Percentiles rank a stretch among this genome's conserved stretches.
These are phyloP conservation scores for Brassica carinata DNA, from an alignment of 345 rosid genomes.

Conservation along the genomic window DNA sequence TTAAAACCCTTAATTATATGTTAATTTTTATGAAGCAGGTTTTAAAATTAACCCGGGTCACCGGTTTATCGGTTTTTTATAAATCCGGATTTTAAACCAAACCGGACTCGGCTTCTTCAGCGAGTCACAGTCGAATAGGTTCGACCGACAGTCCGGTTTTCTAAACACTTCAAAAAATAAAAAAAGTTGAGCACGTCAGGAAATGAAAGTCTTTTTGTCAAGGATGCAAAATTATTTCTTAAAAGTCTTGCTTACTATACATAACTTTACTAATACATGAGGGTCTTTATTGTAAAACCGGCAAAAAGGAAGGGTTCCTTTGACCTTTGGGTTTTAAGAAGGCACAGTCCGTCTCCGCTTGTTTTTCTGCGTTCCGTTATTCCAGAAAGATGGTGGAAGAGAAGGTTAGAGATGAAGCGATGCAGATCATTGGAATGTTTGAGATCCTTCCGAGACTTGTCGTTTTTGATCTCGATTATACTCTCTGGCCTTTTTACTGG, in stretches of 20 bases:
- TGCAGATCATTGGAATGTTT: slow-evolving; percentile 58
- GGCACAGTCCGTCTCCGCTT: not conserved
- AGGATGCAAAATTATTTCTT: not conserved
- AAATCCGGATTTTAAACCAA: too few species aligned
- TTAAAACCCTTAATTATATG: too few species aligned
- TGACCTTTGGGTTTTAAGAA: not conserved
- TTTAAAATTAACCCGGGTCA: too few species aligned
- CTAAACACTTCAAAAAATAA: too few species aligned
- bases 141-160: too few species aligned
- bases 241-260: not conserved
- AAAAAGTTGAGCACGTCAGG: too few species aligned
- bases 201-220: not conserved
- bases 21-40: too few species aligned
- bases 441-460: slow-evolving; percentile 64
- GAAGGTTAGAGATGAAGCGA: slow-evolving; percentile 61
- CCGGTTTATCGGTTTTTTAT: too few species aligned
- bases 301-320: not conserved
- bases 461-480: slow-evolving; percentile 83
- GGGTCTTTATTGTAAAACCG: not conserved
- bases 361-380: not conserved
- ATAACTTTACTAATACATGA: not conserved
- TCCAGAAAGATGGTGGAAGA: slow-evolving; percentile 52
- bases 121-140: too few species aligned
- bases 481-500: slow-evolving; percentile 95
- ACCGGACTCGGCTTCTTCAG: too few species aligned